Conservation (phyloP, 768 basidiomycete genomes). For the Hygrophorus russula region DNA sequence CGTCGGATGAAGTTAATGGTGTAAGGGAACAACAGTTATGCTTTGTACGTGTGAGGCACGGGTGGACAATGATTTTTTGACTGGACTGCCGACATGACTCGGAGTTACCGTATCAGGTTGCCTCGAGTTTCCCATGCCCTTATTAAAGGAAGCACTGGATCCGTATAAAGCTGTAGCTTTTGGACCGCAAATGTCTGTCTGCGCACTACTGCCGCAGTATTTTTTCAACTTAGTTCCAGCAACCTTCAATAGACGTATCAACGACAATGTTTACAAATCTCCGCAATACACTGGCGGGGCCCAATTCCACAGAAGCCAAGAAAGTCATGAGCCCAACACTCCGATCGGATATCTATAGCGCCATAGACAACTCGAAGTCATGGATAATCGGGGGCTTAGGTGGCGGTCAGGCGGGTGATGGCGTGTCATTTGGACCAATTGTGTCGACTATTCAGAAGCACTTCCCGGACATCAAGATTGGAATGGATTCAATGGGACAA, state of each 20-base stretch:
- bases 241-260: not conserved
- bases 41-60: not conserved
- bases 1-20: slow-evolving; percentile 25
- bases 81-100: not conserved
- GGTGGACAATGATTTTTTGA: not conserved
- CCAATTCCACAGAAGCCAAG: slow-evolving; percentile 23
- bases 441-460: slow-evolving; percentile 36
- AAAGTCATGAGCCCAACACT: slow-evolving; percentile 37
- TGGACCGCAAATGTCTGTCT: not conserved
- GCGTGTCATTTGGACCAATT: slow-evolving; percentile 35
- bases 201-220: not conserved
- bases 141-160: slow-evolving; percentile 2
- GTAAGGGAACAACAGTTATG: not conserved
- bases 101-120: slow-evolving; percentile 1
- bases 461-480: slow-evolving; percentile 33
- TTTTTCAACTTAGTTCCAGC: not conserved
- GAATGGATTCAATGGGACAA: slow-evolving; percentile 34
- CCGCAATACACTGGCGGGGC: slow-evolving; percentile 26
- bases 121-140: slow-evolving; percentile 31
- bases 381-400: slow-evolving; percentile 30
- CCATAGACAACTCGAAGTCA: slow-evolving; percentile 33
- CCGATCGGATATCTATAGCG: slow-evolving; percentile 38
- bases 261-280: slow-evolving; percentile 35
- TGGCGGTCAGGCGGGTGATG: slow-evolving; percentile 40
- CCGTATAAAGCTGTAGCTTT: not conserved